These are phyloP conservation scores for Botrytis deweyae DNA, from an alignment of 2,329 filamentous ascomycete species.

Conservation along the genomic window DNA sequence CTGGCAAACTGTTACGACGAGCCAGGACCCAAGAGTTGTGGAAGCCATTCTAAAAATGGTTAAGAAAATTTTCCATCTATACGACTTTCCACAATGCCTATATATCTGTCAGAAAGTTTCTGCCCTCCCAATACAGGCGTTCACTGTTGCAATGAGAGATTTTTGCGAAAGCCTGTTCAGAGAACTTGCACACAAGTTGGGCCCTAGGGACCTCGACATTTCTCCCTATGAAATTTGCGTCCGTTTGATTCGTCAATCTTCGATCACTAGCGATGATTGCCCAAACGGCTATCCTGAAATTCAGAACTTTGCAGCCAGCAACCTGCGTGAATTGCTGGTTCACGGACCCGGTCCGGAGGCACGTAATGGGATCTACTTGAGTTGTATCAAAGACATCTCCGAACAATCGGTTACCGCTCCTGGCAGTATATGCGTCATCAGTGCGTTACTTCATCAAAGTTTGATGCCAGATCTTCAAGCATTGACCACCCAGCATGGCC, in stretches of 20 bases:
- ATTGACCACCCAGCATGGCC: constrained; percentile 60
- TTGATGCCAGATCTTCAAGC: constrained; percentile 52
- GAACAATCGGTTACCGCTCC: constrained; percentile 62
- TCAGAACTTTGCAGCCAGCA: constrained; percentile 60
- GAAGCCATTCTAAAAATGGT: constrained; percentile 74
- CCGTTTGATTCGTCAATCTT: constrained; percentile 70
- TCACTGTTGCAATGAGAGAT: constrained; percentile 60
- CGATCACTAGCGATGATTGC: constrained; percentile 52
- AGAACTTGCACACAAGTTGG: constrained; percentile 37
- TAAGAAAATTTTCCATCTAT: constrained; percentile 48
- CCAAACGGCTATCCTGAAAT: constrained; percentile 60
- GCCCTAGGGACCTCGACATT: constrained; percentile 47
- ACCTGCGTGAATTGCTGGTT: constrained; percentile 60
- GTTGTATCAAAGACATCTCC: constrained; percentile 68
- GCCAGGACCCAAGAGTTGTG: constrained; percentile 80
- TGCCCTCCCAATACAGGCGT: constrained; percentile 60
- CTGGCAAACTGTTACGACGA: constrained; percentile 79
- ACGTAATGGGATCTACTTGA: constrained; percentile 61
- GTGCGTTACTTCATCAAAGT: constrained; percentile 48
- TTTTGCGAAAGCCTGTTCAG: constrained; percentile 60
- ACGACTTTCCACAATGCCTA: constrained; percentile 51
- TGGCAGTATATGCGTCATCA: constrained; percentile 70
- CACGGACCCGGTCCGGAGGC: constrained; percentile 55
- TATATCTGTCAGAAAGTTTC: constrained; percentile 72
- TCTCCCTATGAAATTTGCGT: constrained; percentile 58